A percentile compares a stretch with the other conserved stretches of the same genome.
phyloP scores from a whole-genome alignment of 257 asterid genomes.

The Sherardia arvensis region DNA sequence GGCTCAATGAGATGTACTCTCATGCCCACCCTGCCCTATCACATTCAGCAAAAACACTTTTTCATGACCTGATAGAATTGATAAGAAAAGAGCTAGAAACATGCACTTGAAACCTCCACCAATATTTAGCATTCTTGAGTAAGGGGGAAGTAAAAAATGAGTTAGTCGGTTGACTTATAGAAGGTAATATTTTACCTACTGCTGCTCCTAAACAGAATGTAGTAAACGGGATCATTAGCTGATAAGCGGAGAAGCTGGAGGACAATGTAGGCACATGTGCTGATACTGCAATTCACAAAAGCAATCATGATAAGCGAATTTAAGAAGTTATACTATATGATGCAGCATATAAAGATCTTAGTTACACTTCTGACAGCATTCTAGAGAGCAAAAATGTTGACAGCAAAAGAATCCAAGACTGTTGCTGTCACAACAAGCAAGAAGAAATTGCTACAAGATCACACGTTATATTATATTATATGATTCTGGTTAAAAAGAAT shows the following conservation, averaged over 20 bases:
- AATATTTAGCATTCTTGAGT: neutral
- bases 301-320: neutral
- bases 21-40: constrained; percentile 57
- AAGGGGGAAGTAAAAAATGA: neutral
- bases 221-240: constrained; percentile 46
- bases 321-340: no score
- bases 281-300: constrained; percentile 39
- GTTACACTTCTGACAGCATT: neutral
- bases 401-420: neutral
- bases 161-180: constrained; percentile 1
- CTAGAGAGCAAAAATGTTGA: neutral
- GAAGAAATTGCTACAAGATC: neutral
- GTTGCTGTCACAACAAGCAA: neutral
- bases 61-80: constrained; percentile 9
- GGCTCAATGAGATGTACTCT: constrained; percentile 20
- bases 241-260: constrained; percentile 52
- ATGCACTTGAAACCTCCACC: neutral
- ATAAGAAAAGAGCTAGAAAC: neutral
- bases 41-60: constrained; percentile 20
- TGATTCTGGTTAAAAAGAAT: neutral
- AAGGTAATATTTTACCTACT: constrained; percentile 48
- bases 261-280: constrained; percentile 53
- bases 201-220: constrained; percentile 47
- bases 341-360: neutral
- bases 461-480: neutral